Evolutionary conservation across 179 eudicot genomes (phyloP).

Genomic region (Silene vulgaris): DNA sequence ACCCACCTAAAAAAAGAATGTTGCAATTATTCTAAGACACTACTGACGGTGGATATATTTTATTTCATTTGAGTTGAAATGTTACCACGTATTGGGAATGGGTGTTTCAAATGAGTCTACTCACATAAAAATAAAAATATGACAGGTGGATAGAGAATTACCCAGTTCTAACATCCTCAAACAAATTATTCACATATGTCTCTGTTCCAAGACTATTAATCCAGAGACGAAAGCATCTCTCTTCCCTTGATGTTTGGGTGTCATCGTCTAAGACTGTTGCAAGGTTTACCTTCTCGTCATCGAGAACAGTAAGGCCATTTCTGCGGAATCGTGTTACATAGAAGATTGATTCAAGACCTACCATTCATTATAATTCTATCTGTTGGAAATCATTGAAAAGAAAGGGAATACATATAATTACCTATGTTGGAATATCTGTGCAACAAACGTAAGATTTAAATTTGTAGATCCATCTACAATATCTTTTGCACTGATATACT

Average conservation of each 20-base stretch:
- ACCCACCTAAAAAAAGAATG: slow-evolving; percentile 49
- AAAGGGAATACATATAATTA: slow-evolving; percentile 14
- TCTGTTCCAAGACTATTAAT: slow-evolving; percentile 72
- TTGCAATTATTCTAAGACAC: slow-evolving; percentile 6
- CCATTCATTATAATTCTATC: neutral
- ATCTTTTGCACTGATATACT: slow-evolving; percentile 69
- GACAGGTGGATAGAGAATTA: slow-evolving; percentile 9
- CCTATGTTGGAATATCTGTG: slow-evolving; percentile 80
- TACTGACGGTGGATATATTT: neutral
- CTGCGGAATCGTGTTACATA: slow-evolving; percentile 32
- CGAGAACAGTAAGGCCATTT: slow-evolving; percentile 53
- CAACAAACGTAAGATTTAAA: slow-evolving; percentile 76
- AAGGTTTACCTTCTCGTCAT: slow-evolving; percentile 45
- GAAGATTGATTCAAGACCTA: neutral
- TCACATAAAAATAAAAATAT: neutral
- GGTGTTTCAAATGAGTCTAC: no score
- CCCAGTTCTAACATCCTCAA: slow-evolving; percentile 61
- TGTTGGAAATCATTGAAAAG: slow-evolving; percentile 5
- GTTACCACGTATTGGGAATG: neutral
- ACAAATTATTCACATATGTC: slow-evolving; percentile 61
- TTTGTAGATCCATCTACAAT: slow-evolving; percentile 81
- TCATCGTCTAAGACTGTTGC: slow-evolving; percentile 63
- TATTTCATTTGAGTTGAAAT: no score
- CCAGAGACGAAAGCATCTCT: slow-evolving; percentile 79
- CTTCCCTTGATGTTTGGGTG: slow-evolving; percentile 64